Conservation (phyloP, 2,329 filamentous ascomycete genomes). For the Bretziella fagacearum region DNA sequence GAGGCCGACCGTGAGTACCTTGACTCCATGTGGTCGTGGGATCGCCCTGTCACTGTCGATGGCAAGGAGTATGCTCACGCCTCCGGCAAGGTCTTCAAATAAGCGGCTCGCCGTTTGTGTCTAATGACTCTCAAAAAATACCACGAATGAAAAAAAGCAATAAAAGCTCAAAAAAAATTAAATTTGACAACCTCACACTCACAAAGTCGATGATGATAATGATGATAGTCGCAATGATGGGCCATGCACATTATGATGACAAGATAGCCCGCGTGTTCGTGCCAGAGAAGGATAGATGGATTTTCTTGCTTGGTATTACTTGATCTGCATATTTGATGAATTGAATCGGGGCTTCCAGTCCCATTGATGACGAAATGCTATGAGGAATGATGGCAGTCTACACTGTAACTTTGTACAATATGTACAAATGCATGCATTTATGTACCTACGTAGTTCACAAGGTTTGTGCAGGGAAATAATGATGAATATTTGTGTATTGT, state of each 20-base stretch:
- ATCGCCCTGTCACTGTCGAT: slow-evolving; percentile 60
- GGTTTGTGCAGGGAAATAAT: too few relatives aligned
- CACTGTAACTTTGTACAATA: too few relatives aligned
- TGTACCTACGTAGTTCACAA: too few relatives aligned
- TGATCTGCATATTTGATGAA: slow-evolving; percentile 1
- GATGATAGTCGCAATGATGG: slow-evolving; percentile 10
- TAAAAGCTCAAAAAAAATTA: slow-evolving; percentile 11
- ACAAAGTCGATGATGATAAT: neutral
- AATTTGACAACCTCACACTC: slow-evolving; percentile 1
- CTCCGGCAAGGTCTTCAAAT: slow-evolving; percentile 98
- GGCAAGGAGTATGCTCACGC: slow-evolving; percentile 83
- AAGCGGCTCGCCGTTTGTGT: slow-evolving; percentile 27
- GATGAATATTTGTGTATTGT: too few relatives aligned
- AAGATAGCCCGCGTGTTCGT: slow-evolving; percentile 1
- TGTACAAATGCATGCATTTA: too few relatives aligned
- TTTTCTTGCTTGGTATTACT: neutral
- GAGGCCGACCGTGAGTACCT: slow-evolving; percentile 72
- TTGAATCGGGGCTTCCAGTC: slow-evolving; percentile 9
- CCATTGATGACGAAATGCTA: neutral
- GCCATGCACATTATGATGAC: slow-evolving; percentile 16
- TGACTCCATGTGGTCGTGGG: slow-evolving; percentile 81
- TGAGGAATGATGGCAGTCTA: too few relatives aligned
- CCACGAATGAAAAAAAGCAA: slow-evolving; percentile 14
- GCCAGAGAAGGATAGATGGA: neutral
- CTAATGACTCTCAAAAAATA: slow-evolving; percentile 15